Base-by-base conservation (phyloP, 345 rosid genomes). In the Moringa oleifera region DNA sequence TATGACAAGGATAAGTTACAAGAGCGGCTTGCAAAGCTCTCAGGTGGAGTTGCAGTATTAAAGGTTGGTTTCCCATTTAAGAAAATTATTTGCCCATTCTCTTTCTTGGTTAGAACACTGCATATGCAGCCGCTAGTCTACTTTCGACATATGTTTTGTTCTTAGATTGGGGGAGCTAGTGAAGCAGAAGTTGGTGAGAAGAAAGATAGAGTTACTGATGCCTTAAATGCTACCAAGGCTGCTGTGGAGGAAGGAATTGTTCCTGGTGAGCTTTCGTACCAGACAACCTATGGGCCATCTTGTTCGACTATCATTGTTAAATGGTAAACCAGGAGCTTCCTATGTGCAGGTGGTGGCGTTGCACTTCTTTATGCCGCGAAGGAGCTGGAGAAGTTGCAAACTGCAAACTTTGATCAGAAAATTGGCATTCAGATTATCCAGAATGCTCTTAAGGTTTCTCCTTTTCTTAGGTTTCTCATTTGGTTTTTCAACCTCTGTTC, bases 141-240 rank as follows among this genome's bases (percentile, higher is more conserved):
- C n/a, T n/a, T n/a, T n/a, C n/a, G n/a, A n/a, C n/a, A n/a, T n/a
- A n/a, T n/a, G n/a, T n/a, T n/a, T n/a, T n/a, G n/a, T n/a, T n/a
- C n/a, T n/a, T 17, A 73, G 77, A 65, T 73, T 68, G 73, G 73
- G 7, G 78, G 78, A 57, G 74, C 71, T 18, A 74, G 78, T 33
- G 74, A 70, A 54, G 51, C 74, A n/a, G 74, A 74, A 61, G 70
- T 61, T 36, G 23, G 71, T 23, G 74, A 74, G 59, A 69, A 58
- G 61, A 74, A 74, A 58, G 74, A 70, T 31, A 61, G 71, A 50
- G 74, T 74, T 33, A 66, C 61, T 4, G 65, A 69, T 69, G 78
- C 71, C 6, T 25, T 74, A 53, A 74, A 74, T 70, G 78, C 74
- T 1, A 69, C 71, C 8, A 69, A 61, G 55, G 78, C 73, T 36